Evolutionary conservation across 1,284 basidiomycete species (phyloP), one percentile per base, ranked within the genome.

Genomic region (Microbotryum saponariae): DNA sequence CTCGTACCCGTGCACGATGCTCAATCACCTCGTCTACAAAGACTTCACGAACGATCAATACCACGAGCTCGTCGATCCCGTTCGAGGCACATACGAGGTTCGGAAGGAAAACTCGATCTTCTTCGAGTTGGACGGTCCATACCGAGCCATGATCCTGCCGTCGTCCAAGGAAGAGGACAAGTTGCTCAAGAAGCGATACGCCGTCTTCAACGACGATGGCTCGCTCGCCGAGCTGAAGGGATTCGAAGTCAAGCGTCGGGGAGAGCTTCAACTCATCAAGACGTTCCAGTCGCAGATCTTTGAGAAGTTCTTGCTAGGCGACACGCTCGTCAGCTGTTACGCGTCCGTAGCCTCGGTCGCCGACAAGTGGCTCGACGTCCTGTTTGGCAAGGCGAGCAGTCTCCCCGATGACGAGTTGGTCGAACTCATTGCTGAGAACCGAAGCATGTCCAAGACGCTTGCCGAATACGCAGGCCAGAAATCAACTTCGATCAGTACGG

Each of bases 131-230:
- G 96, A 99, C 73, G 96, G 96, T 1, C 96, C 96, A 0, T 98
- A 98, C 79, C 90, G 86, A 70, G 96, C 96, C 8, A 99, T 99
- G 96, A 97, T 98, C 71, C 82, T 99, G 31, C 96, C 96, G 2
- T 96, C 92, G 8, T 98, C 94, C 4, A 99, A 99, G 73, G 96
- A 99, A 77, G 96, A 99, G 76, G 96, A 98, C 77, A 99, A 98
- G 75, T 76, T 99, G 66, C 79, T 99, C 72, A 99, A 99, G 81
- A 99, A 99, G 76, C 89, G 96, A 54, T 99, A 98, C 72, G 96
- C 96, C 6, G 96, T 99, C n/a, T 98, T 98, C 80, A 94, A 98
- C 72, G 89, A 92, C 68, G 94, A 99, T 72, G 96, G 96, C 2
- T 89, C 89, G 18, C 82, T 99, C 3, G 96, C 96, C 2, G 96